Base-by-base conservation (phyloP, 768 basidiomycete species). In the Auriscalpium vulgare region DNA sequence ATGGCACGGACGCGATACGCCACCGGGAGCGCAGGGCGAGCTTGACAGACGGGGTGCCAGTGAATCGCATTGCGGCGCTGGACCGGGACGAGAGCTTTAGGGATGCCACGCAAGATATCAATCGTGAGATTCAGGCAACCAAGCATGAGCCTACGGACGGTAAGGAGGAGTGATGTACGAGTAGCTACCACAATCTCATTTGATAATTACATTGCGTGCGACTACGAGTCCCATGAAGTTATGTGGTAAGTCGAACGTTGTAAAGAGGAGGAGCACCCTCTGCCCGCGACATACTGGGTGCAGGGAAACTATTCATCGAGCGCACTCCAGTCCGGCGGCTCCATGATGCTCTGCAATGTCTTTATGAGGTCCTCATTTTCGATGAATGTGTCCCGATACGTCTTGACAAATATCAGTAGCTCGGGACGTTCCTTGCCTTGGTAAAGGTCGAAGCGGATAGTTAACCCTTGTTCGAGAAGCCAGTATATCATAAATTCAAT, bases 91-190 rank as follows among this genome's bases (percentile, higher is more conserved):
- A 85, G 62, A 69, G 71, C 11, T 91, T 91, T 67, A 69, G 74
- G 50, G 74, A 83, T 23, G 85, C 78, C 34, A 93, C 90, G 4
- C 73, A 76, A 35, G 79, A 78, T 54, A 68, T 91, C 54, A 91
- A 92, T 68, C 68, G 77, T 45, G 88, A 89, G 69, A 79, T 80
- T 47, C 56, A 70, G 64, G 65, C 72, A 69, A 63, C 71, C 59
- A 67, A 68, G 51, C 50, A 58, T 48, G 59, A 47, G 21, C 36
- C 37, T 5, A 43, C 44, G 46, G 53, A 37, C 47, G 61, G 48
- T 53, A 37, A 50, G 36, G n/a, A 2, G 29, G 29, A 29, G 29
- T 29, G 29, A 29, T 29, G 29, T 29, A 29, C 29, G 29, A 29
- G 29, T 29, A 29, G 29, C 29, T 29, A 2, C 29, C 29, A 29